These are phyloP conservation scores for Lophiotrema nucula DNA, from an alignment of 495 filamentous ascomycete genomes.

Conservation along the genomic window DNA sequence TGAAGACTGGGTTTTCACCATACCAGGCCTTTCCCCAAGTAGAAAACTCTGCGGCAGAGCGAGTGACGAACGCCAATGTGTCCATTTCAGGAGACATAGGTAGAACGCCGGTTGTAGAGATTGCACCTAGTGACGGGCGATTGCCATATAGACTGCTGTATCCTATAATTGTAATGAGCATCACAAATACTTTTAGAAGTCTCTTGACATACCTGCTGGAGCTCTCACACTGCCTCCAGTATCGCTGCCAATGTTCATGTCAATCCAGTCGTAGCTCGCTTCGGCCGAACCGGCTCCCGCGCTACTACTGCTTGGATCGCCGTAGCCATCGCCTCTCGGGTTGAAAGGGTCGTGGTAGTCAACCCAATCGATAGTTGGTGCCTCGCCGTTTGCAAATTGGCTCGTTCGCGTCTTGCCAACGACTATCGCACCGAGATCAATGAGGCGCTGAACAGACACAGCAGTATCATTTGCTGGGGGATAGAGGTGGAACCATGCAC, in stretches of 20 bases:
- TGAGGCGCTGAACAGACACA: neutral
- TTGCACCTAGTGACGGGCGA: conserved; percentile 47
- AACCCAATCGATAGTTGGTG: conserved; percentile 3
- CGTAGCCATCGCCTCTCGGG: conserved; percentile 15
- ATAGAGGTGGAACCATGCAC: neutral
- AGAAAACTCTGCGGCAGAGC: neutral
- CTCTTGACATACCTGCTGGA: neutral
- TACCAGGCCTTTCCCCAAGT: neutral
- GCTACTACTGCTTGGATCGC: neutral
- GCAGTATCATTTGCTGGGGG: conserved; percentile 1
- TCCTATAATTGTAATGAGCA: conserved; percentile 24
- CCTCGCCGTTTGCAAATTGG: conserved; percentile 1
- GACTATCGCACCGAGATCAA: conserved; percentile 7
- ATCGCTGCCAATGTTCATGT: conserved; percentile 1
- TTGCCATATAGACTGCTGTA: conserved; percentile 50
- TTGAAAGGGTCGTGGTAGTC: conserved; percentile 15
- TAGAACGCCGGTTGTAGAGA: conserved; percentile 46
- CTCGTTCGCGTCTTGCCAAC: conserved; percentile 4
- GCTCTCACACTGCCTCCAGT: conserved; percentile 1
- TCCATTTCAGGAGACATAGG: conserved; percentile 47
- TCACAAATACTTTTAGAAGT: neutral
- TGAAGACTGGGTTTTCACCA: neutral
- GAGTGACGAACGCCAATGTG: conserved; percentile 44
- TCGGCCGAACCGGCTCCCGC: neutral
- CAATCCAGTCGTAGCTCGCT: neutral